Evolutionary conservation across 495 filamentous ascomycete species (phyloP).

Genomic region (Tricharina praecox): DNA sequence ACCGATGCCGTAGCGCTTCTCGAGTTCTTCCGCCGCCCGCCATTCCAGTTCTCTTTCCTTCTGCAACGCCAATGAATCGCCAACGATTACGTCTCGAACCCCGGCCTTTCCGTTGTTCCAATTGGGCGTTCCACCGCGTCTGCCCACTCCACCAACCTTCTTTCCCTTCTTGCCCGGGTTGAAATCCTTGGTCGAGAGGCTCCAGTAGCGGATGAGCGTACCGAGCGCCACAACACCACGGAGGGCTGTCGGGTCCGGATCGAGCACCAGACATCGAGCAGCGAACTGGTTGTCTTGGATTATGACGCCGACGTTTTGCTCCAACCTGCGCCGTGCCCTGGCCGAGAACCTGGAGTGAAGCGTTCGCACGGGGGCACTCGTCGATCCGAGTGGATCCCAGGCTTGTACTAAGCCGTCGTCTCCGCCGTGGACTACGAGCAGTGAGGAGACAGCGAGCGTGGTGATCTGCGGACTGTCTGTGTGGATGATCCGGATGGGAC

Average conservation of each 20-base stretch:
- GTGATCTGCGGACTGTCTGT: constrained; percentile 84
- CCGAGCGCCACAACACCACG: constrained; percentile 83
- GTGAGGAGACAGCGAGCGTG: constrained; percentile 65
- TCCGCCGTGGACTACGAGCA: constrained; percentile 82
- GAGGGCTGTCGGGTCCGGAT: constrained; percentile 77
- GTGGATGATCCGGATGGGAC: constrained; percentile 51
- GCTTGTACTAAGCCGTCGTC: constrained; percentile 91
- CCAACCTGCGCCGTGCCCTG: constrained; percentile 55
- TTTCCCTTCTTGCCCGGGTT: constrained; percentile 31
- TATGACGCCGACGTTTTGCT: constrained; percentile 47
- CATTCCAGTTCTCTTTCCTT: constrained; percentile 43
- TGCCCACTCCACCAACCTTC: constrained; percentile 35
- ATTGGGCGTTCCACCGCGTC: constrained; percentile 37
- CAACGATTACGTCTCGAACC: constrained; percentile 61
- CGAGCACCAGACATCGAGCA: constrained; percentile 65
- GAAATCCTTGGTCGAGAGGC: constrained; percentile 61
- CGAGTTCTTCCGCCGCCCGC: constrained; percentile 38
- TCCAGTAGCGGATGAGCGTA: constrained; percentile 78
- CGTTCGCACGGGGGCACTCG: constrained; percentile 60
- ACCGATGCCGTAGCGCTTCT: constrained; percentile 62
- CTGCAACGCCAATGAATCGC: constrained; percentile 62
- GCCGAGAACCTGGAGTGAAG: constrained; percentile 76
- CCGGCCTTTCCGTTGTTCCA: constrained; percentile 46
- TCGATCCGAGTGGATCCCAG: constrained; percentile 87
- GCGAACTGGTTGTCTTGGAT: constrained; percentile 65